Percentiles rank a stretch among this genome's conserved stretches.
These are phyloP conservation scores for Phytophthora litchii DNA, from an alignment of 352 stramenopile genomes.

Conservation along the genomic window DNA sequence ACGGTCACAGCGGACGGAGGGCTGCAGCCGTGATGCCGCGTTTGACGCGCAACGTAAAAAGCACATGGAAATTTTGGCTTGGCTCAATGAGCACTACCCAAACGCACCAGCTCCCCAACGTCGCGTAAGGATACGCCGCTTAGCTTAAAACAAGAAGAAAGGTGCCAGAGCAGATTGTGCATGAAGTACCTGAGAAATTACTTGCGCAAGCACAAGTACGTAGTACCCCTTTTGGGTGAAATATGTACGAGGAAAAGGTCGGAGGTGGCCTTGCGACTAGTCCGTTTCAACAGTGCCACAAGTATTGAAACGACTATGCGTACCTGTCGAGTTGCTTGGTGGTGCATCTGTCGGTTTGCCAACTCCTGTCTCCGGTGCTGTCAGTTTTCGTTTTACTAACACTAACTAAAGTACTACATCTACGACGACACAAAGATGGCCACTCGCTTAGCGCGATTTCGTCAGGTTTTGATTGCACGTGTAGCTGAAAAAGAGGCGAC, in stretches of 20 bases:
- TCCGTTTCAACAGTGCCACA: constrained; percentile 25
- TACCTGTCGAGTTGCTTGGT: constrained; percentile 6
- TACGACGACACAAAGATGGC: constrained; percentile 7
- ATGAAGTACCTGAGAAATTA: neutral
- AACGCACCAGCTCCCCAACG: constrained; percentile 21
- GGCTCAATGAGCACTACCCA: constrained; percentile 37
- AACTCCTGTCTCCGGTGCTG: neutral
- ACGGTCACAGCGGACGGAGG: constrained; percentile 21
- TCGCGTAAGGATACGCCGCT: constrained; percentile 10
- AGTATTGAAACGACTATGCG: constrained; percentile 10
- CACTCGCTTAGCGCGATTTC: neutral
- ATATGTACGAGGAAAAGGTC: neutral
- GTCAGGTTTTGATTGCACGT: neutral
- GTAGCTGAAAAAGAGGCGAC: constrained; percentile 18
- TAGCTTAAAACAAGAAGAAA: neutral
- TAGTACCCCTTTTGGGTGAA: neutral
- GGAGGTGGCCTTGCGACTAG: constrained; percentile 11
- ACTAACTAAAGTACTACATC: constrained; percentile 1
- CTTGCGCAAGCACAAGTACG: neutral
- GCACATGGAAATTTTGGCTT: constrained; percentile 32
- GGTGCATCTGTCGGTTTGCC: neutral
- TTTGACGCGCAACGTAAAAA: constrained; percentile 32
- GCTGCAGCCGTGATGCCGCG: constrained; percentile 33
- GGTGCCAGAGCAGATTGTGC: neutral
- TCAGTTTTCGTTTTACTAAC: constrained; percentile 20